Conservation (phyloP, 148 eudicot genomes). For the Camellia sinensis region DNA sequence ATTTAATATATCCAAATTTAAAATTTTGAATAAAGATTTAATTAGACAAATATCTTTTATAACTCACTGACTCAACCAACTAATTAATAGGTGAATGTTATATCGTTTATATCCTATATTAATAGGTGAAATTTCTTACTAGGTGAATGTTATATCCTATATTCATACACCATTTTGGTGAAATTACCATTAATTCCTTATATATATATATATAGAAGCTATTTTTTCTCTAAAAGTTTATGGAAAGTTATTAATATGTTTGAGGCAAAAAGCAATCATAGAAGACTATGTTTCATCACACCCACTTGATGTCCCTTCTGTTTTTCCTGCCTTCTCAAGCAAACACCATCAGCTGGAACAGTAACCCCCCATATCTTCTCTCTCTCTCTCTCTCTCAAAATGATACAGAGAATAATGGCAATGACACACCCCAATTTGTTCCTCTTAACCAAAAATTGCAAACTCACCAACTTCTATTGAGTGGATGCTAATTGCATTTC, state of each 20-base stretch:
- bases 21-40: no score
- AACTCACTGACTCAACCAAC: no score
- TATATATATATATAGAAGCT: not conserved
- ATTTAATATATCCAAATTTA: no score
- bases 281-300: slow-evolving; percentile 17
- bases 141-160: no score
- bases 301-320: slow-evolving; percentile 20
- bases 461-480: slow-evolving; percentile 6
- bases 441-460: slow-evolving; percentile 5
- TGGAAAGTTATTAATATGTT: no score
- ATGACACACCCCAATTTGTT: not conserved
- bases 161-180: no score
- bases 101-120: no score
- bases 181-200: no score
- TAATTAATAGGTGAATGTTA: no score
- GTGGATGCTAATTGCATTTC: not conserved
- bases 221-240: no score
- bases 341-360: slow-evolving; percentile 11
- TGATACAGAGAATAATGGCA: not conserved
- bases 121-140: no score
- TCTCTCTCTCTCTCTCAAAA: not conserved
- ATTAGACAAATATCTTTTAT: no score
- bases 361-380: not conserved
- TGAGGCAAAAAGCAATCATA: not conserved
- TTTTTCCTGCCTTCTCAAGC: slow-evolving; percentile 30